Evolutionary conservation across 2,329 filamentous ascomycete genomes (phyloP), one percentile per base, ranked within the genome.

Genomic region (Botrytis paeoniae): DNA sequence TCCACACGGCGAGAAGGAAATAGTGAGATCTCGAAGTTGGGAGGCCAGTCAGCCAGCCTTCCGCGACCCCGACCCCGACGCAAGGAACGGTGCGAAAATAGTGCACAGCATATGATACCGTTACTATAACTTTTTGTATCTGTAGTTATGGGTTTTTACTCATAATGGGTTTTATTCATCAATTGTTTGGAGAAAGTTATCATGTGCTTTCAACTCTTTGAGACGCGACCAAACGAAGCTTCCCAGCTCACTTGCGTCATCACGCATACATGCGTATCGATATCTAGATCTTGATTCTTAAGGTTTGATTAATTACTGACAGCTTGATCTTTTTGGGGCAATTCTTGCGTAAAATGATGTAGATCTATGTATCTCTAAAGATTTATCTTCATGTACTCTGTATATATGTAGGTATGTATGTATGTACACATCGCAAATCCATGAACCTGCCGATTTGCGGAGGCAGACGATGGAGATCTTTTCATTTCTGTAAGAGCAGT

Each of bases 1-100:
- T 41, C 39, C 43, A 70, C 59, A 70, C 41, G n/a, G 59, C 29
- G 54, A 70, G 69, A 70, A 57, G 6, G 14, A 57, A 57, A 32
- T 54, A 18, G n/a, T 29, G 51, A 57, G 51, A 57, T 57, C n/a
- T 75, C 62, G 37, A 72, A 51, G 70, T 75, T 35, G 18, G 10
- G 9, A 37, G 2, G 32, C 18, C 20, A 18, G 29, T 32, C 57
- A 60, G 57, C 57, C 57, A 75, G 74, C 73, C 75, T 73, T 74
- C 71, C 72, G 71, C 69, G 75, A 71, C 75, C 74, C 75, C 69
- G 75, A 71, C 75, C 74, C 75, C 72, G 76, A 73, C 76, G 76
- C 78, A 78, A 78, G 77, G 75, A 76, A 74, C 69, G 61, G 70
- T 39, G 41, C 69, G n/a, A 68, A 35, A 71, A 57, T 71, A 70